A percentile compares a stretch with the other conserved stretches of the same genome.
Evolutionary conservation across 805 yeast genomes (phyloP).

Genomic region (Komagataella populi): DNA sequence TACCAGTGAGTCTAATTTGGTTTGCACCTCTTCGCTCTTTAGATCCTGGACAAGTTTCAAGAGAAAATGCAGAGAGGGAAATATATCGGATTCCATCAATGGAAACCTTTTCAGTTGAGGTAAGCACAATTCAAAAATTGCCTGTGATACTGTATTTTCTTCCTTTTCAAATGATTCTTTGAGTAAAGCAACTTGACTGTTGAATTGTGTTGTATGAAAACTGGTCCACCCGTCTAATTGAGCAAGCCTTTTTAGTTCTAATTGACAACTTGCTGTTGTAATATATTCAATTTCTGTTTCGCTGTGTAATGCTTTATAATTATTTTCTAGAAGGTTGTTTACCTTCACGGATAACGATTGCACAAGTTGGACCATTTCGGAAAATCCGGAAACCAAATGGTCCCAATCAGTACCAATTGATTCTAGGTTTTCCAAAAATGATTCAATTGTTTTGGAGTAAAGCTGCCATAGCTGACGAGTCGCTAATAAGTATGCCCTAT

Average conservation of each 20-base stretch:
- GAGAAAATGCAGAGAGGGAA: not conserved
- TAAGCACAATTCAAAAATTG: not conserved
- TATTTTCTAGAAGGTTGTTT: slow-evolving; percentile 29
- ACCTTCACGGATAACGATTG: slow-evolving; percentile 22
- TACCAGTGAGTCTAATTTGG: not conserved
- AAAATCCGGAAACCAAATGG: slow-evolving; percentile 8
- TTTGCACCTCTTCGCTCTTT: not conserved
- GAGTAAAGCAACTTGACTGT: slow-evolving; percentile 24
- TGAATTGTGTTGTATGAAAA: slow-evolving; percentile 26
- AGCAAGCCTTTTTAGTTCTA: slow-evolving; percentile 29
- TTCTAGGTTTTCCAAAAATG: slow-evolving; percentile 19
- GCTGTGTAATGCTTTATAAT: slow-evolving; percentile 35
- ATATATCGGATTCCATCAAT: not conserved
- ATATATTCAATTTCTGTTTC: slow-evolving; percentile 41
- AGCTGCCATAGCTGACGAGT: slow-evolving; percentile 18
- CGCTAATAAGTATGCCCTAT: slow-evolving; percentile 1
- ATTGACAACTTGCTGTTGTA: slow-evolving; percentile 27
- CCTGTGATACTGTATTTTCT: not conserved
- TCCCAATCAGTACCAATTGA: slow-evolving; percentile 8
- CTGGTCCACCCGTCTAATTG: slow-evolving; percentile 47
- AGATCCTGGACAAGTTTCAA: not conserved
- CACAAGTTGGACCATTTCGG: slow-evolving; percentile 10
- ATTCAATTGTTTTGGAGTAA: slow-evolving; percentile 18
- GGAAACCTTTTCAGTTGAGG: not conserved
- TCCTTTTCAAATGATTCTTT: slow-evolving; percentile 38